Percentiles rank a stretch among this genome's conserved stretches.
Conservation (phyloP, 1,284 basidiomycete genomes). For the Rhodofomes roseus region DNA sequence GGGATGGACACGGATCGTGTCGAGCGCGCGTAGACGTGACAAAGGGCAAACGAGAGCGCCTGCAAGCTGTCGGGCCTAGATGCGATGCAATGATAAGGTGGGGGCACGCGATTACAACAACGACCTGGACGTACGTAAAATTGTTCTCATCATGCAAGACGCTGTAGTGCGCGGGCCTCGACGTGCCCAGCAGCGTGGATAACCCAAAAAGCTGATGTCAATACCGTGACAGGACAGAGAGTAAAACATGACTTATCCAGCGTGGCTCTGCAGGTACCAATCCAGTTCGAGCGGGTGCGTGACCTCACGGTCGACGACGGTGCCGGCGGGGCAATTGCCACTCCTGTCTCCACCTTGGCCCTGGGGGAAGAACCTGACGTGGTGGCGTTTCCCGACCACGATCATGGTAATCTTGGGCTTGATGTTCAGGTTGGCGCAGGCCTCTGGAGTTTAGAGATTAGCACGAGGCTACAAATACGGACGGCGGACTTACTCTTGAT, state of each 20-base stretch:
- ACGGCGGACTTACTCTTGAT: slow-evolving; percentile 43
- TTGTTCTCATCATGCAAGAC: slow-evolving; percentile 58
- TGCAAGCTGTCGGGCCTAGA: slow-evolving; percentile 63
- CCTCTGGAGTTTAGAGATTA: slow-evolving; percentile 37
- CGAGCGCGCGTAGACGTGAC: slow-evolving; percentile 78
- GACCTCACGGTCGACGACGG: slow-evolving; percentile 69
- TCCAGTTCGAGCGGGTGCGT: slow-evolving; percentile 76
- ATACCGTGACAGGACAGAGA: not conserved
- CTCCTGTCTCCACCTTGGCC: slow-evolving; percentile 48
- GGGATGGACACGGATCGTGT: slow-evolving; percentile 84
- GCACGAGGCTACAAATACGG: not conserved
- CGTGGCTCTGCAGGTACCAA: slow-evolving; percentile 78
- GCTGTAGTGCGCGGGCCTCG: slow-evolving; percentile 62
- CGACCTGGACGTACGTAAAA: slow-evolving; percentile 37
- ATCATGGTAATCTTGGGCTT: slow-evolving; percentile 69
- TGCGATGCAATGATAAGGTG: slow-evolving; percentile 8
- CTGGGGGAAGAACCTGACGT: slow-evolving; percentile 73
- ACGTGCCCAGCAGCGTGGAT: slow-evolving; percentile 42
- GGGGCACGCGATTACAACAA: slow-evolving; percentile 4
- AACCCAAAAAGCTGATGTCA: slow-evolving; percentile 13
- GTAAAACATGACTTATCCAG: slow-evolving; percentile 35
- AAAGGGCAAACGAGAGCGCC: slow-evolving; percentile 69
- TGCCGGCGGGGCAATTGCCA: slow-evolving; percentile 74
- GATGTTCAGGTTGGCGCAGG: slow-evolving; percentile 52
- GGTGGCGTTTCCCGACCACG: slow-evolving; percentile 75